phyloP scores from a whole-genome alignment of 176 grass and related monocot genomes.

The Aegilops umbellulata region DNA sequence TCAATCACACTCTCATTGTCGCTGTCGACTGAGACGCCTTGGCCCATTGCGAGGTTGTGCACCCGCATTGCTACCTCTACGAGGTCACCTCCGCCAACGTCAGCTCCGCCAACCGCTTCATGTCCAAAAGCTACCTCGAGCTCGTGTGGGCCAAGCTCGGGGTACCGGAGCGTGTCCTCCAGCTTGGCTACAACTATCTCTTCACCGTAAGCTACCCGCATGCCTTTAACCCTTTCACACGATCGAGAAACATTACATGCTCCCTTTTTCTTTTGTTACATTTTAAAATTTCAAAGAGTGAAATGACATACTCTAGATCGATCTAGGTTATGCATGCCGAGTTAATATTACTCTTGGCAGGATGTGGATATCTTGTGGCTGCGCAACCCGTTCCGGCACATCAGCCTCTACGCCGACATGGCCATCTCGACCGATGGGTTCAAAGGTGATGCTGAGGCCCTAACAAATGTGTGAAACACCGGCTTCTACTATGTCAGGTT shows the following conservation, averaged over 20 bases:
- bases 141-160: slow-evolving; percentile 58
- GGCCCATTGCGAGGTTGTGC: slow-evolving; percentile 43
- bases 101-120: slow-evolving; percentile 30
- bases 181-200: slow-evolving; percentile 68
- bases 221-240: neutral
- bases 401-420: slow-evolving; percentile 34
- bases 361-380: slow-evolving; percentile 55
- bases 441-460: slow-evolving; percentile 4
- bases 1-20: slow-evolving; percentile 52
- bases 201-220: slow-evolving; percentile 31
- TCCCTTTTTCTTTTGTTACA: neutral
- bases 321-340: neutral
- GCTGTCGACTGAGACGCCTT: slow-evolving; percentile 46
- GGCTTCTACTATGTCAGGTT: slow-evolving; percentile 54
- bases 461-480: slow-evolving; percentile 32
- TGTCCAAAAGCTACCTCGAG: slow-evolving; percentile 52
- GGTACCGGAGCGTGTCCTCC: slow-evolving; percentile 41
- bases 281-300: neutral
- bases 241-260: too few species aligned
- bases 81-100: slow-evolving; percentile 3
- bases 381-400: slow-evolving; percentile 52
- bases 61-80: slow-evolving; percentile 52
- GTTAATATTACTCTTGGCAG: neutral
- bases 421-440: slow-evolving; percentile 38
- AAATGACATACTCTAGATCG: neutral